Evolutionary conservation across 495 filamentous ascomycete species (phyloP).

Genomic region (Aspergillus nidulans): DNA sequence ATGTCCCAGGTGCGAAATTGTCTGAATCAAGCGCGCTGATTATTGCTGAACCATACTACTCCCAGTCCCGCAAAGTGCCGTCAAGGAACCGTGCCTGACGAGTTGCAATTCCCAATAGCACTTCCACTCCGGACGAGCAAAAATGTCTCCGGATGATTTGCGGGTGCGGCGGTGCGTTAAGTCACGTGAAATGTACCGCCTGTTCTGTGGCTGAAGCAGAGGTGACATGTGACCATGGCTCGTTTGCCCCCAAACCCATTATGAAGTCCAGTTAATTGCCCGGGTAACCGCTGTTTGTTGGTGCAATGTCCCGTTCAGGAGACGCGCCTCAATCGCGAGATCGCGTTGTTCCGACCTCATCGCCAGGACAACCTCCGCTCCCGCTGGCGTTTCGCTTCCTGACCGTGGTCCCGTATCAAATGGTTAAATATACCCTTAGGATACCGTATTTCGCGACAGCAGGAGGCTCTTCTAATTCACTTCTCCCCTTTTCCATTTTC

Average conservation of each 20-base stretch:
- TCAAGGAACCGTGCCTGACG: conserved; percentile 1
- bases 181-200: conserved; percentile 21
- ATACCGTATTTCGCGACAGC: not conserved
- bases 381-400: not conserved
- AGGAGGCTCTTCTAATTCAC: not conserved
- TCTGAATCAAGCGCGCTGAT: not conserved
- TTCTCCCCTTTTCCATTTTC: conserved; percentile 3
- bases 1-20: conserved; percentile 5
- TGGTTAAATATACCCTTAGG: not conserved
- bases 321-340: not conserved
- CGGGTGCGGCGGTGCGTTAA: conserved; percentile 7
- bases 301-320: not conserved
- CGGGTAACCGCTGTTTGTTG: not conserved
- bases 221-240: too few relatives aligned
- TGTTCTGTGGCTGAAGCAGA: conserved; percentile 6
- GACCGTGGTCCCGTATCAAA: conserved; percentile 17
- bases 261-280: not conserved
- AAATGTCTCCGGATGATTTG: conserved; percentile 21
- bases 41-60: conserved; percentile 14
- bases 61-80: not conserved
- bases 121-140: conserved; percentile 11
- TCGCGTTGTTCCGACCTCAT: conserved; percentile 12
- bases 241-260: too few relatives aligned
- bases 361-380: conserved; percentile 16
- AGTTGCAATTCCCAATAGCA: conserved; percentile 6